Conservation (phyloP, 306 rosid species). For the Rosa persica region DNA sequence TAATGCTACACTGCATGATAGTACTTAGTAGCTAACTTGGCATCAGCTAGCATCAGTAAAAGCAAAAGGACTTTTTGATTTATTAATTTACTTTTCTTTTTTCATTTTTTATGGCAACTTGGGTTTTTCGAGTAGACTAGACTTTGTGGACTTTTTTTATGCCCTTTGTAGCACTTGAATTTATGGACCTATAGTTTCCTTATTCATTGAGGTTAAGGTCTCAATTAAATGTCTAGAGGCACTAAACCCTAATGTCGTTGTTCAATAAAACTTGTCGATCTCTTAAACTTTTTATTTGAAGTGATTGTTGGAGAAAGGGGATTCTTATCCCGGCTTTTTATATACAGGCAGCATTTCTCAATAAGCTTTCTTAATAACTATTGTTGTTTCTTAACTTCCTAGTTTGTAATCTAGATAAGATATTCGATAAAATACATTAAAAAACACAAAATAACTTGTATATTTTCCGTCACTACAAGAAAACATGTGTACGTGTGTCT, state of each 20-base stretch:
- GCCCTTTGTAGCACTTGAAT: too few species aligned
- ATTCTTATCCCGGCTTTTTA: too few species aligned
- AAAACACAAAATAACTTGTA: not conserved
- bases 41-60: slow-evolving; percentile 3
- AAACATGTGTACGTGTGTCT: not conserved
- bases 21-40: not conserved
- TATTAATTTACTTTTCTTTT: not conserved
- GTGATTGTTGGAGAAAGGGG: not conserved
- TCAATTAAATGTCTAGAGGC: too few species aligned
- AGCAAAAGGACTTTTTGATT: not conserved
- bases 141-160: too few species aligned
- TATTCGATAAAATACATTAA: not conserved
- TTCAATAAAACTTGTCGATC: too few species aligned
- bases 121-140: too few species aligned
- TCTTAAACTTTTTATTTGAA: too few species aligned
- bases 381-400: not conserved
- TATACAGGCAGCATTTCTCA: not conserved
- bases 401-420: not conserved
- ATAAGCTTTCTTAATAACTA: not conserved
- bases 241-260: too few species aligned
- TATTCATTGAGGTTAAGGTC: too few species aligned
- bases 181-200: too few species aligned
- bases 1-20: not conserved
- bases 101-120: not conserved
- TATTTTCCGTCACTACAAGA: not conserved